Percentiles rank a stretch among this genome's conserved stretches.
These are phyloP conservation scores for Trichoderma cornu-damae DNA, from an alignment of 2,329 filamentous ascomycete genomes.

Conservation along the genomic window DNA sequence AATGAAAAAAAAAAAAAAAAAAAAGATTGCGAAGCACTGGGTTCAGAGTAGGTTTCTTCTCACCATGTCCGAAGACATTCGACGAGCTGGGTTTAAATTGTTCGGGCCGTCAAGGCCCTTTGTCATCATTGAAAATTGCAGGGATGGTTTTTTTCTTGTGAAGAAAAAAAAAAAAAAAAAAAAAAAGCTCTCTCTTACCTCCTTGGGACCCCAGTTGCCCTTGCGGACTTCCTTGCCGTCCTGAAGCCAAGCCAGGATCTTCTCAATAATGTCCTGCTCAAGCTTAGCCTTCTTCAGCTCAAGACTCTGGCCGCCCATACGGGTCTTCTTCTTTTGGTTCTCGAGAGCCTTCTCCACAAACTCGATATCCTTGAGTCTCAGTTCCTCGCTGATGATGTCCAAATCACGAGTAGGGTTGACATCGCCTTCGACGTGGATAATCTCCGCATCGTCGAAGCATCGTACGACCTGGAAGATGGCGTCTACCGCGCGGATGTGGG, in stretches of 20 bases:
- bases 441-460: slow-evolving; percentile 98
- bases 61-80: slow-evolving; percentile 79
- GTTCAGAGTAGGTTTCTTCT: slow-evolving; percentile 77
- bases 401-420: slow-evolving; percentile 92
- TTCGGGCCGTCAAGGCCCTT: slow-evolving; percentile 89
- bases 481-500: slow-evolving; percentile 96
- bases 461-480: slow-evolving; percentile 96
- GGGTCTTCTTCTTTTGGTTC: slow-evolving; percentile 86
- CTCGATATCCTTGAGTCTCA: slow-evolving; percentile 97
- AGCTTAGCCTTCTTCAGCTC: slow-evolving; percentile 98
- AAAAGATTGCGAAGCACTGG: not conserved
- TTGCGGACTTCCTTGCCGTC: slow-evolving; percentile 92
- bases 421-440: slow-evolving; percentile 98
- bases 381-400: slow-evolving; percentile 93
- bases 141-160: too few species aligned
- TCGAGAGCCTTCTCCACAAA: slow-evolving; percentile 96
- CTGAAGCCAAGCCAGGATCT: slow-evolving; percentile 76
- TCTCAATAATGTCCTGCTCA: slow-evolving; percentile 89
- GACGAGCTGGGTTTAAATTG: slow-evolving; percentile 99
- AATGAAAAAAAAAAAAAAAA: not conserved
- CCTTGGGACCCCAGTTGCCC: slow-evolving; percentile 83
- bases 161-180: slow-evolving; percentile 17
- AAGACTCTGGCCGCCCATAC: slow-evolving; percentile 86
- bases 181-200: slow-evolving; percentile 62
- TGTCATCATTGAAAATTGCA: slow-evolving; percentile 77